Conservation (phyloP, 805 yeast species). For the Lipomyces yamanashiensis region DNA sequence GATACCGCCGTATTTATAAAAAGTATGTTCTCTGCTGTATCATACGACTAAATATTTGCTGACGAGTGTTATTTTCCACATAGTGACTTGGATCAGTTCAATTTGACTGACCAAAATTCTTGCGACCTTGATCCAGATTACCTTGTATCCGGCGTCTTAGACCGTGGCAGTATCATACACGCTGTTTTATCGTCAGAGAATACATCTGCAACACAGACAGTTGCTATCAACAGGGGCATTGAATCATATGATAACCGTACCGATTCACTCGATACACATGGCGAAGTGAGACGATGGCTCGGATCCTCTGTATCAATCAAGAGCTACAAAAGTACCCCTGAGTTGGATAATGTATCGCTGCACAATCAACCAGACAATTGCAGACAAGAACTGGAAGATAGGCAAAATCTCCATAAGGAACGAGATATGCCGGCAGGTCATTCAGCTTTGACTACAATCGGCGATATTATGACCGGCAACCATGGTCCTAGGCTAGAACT, state of each 20-base stretch:
- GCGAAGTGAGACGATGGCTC: background rate
- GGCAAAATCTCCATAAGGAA: too few species aligned
- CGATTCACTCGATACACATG: background rate
- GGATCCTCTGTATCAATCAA: background rate
- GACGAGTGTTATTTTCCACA: background rate
- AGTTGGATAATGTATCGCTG: background rate
- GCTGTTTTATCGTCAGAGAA: slow-evolving; percentile 3
- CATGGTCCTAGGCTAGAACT: background rate
- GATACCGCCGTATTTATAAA: slow-evolving; percentile 21
- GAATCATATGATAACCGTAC: background rate
- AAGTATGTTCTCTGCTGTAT: slow-evolving; percentile 9
- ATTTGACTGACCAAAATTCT: slow-evolving; percentile 15
- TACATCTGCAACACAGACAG: background rate
- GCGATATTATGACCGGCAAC: background rate
- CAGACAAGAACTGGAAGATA: background rate
- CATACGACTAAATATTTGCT: background rate
- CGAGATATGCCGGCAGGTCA: too few species aligned
- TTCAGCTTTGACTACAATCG: background rate
- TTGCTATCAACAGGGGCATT: too few species aligned
- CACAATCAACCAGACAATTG: background rate
- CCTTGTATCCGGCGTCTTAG: slow-evolving; percentile 8
- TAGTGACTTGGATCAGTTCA: slow-evolving; percentile 6
- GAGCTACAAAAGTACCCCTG: background rate
- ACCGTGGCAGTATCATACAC: slow-evolving; percentile 11
- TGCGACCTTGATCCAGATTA: slow-evolving; percentile 30